Percentiles rank a stretch among this genome's conserved stretches.
phyloP scores from a whole-genome alignment of 345 rosid species.

The Raphanus sativus region DNA sequence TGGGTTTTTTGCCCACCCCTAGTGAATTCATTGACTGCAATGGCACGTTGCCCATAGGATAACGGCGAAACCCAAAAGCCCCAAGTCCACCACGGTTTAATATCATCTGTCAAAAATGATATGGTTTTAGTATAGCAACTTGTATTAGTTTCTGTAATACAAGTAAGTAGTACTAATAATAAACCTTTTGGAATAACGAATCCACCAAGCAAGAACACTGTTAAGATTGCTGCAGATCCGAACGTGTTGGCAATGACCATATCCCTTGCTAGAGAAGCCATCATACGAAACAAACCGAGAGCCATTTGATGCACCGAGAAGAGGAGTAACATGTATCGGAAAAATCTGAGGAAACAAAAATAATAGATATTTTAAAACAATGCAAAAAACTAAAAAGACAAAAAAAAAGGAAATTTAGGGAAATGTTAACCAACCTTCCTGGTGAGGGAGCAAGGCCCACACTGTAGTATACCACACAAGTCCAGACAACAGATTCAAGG shows the following conservation, averaged over 20 bases:
- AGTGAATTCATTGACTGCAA: slow-evolving; percentile 82
- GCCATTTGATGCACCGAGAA: slow-evolving; percentile 92
- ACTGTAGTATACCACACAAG: slow-evolving; percentile 69
- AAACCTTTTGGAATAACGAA: slow-evolving; percentile 81
- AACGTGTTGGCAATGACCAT: slow-evolving; percentile 85
- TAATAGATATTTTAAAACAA: background rate
- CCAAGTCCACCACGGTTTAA: slow-evolving; percentile 92
- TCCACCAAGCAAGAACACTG: slow-evolving; percentile 79
- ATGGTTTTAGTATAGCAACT: background rate
- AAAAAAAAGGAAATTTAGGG: background rate
- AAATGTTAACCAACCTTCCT: slow-evolving; percentile 59
- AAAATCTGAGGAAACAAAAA: slow-evolving; percentile 54
- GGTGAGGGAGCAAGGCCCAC: slow-evolving; percentile 80
- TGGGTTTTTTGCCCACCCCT: too few species aligned
- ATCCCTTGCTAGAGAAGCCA: slow-evolving; percentile 83
- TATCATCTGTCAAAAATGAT: slow-evolving; percentile 46
- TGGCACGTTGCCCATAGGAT: slow-evolving; percentile 75
- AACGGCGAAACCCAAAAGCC: slow-evolving; percentile 88
- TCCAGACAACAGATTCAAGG: slow-evolving; percentile 85
- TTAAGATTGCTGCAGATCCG: slow-evolving; percentile 66
- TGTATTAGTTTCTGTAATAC: background rate
- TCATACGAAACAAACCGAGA: slow-evolving; percentile 72
- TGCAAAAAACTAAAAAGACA: background rate
- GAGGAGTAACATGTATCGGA: slow-evolving; percentile 73
- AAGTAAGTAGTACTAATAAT: background rate